Percentiles rank a stretch among this genome's conserved stretches.
phyloP scores from a whole-genome alignment of 495 filamentous ascomycete species.

The Friedmanniomyces endolithicus region DNA sequence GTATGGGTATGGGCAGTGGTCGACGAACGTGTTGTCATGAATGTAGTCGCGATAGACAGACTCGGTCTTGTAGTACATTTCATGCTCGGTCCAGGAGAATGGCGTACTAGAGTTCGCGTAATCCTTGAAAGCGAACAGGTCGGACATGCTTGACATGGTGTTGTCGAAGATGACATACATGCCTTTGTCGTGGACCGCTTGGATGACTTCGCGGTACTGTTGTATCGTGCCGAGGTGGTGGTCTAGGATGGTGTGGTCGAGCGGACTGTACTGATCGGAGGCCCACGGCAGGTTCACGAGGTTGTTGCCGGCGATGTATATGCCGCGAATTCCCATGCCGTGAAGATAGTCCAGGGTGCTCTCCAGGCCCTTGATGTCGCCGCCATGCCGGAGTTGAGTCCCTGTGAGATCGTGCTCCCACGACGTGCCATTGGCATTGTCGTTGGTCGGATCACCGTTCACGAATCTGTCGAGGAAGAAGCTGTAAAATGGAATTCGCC shows the following conservation, averaged over 20 bases:
- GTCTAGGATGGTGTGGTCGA: slow-evolving; percentile 60
- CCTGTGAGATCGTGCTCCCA: slow-evolving; percentile 58
- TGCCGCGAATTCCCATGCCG: slow-evolving; percentile 62
- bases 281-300: slow-evolving; percentile 65
- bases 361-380: slow-evolving; percentile 51
- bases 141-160: slow-evolving; percentile 46
- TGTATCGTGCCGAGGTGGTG: slow-evolving; percentile 54
- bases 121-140: slow-evolving; percentile 38
- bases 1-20: slow-evolving; percentile 47
- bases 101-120: slow-evolving; percentile 35
- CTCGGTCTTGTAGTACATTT: slow-evolving; percentile 34
- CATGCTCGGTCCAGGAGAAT: slow-evolving; percentile 33
- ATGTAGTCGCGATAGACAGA: slow-evolving; percentile 46
- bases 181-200: slow-evolving; percentile 52
- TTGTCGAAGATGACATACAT: slow-evolving; percentile 68
- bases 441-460: slow-evolving; percentile 60
- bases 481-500: slow-evolving; percentile 63
- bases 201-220: slow-evolving; percentile 50
- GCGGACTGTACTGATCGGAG: slow-evolving; percentile 49
- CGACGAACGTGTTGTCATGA: slow-evolving; percentile 45
- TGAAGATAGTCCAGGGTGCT: slow-evolving; percentile 62
- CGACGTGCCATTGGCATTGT: slow-evolving; percentile 54
- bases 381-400: slow-evolving; percentile 64
- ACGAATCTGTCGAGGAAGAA: slow-evolving; percentile 59
- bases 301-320: slow-evolving; percentile 58